These are phyloP conservation scores for Haematococcus lacustris DNA, from an alignment of 139 green algal genomes.

Conservation along the genomic window DNA sequence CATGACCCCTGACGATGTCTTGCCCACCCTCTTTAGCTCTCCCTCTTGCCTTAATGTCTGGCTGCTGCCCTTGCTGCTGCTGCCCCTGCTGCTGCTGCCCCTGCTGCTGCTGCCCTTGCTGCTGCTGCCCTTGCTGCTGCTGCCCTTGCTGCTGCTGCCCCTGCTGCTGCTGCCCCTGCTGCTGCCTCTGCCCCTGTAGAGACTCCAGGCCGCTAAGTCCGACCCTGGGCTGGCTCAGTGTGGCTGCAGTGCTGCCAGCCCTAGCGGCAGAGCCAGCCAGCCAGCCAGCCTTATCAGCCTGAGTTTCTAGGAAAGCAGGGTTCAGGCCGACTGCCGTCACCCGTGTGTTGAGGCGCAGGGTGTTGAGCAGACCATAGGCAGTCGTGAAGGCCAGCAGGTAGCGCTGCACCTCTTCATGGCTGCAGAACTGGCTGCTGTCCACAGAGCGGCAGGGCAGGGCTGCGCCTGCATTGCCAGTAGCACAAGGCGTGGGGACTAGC, in stretches of 20 bases:
- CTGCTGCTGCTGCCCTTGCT: background rate
- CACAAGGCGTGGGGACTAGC: no score
- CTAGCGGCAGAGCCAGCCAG: background rate
- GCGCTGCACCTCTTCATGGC: conserved; percentile 45
- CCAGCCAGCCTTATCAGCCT: background rate
- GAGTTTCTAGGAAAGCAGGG: background rate
- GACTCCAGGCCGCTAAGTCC: background rate
- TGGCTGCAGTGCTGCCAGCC: background rate
- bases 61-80: background rate
- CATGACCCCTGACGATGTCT: background rate
- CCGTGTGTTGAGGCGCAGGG: conserved; percentile 28
- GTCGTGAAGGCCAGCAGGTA: conserved; percentile 57
- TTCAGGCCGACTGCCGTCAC: conserved; percentile 19
- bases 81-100: no score
- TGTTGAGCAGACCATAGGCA: conserved; percentile 23
- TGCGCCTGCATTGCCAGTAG: background rate
- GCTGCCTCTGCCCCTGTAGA: no score
- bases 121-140: background rate
- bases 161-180: background rate
- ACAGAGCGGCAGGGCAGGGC: conserved; percentile 1
- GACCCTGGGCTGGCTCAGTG: background rate
- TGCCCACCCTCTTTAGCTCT: background rate
- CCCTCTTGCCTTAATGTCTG: background rate
- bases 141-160: background rate
- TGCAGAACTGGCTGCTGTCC: conserved; percentile 42